Conservation (phyloP, 2,329 filamentous ascomycete species). For the Aureobasidium sp. region DNA sequence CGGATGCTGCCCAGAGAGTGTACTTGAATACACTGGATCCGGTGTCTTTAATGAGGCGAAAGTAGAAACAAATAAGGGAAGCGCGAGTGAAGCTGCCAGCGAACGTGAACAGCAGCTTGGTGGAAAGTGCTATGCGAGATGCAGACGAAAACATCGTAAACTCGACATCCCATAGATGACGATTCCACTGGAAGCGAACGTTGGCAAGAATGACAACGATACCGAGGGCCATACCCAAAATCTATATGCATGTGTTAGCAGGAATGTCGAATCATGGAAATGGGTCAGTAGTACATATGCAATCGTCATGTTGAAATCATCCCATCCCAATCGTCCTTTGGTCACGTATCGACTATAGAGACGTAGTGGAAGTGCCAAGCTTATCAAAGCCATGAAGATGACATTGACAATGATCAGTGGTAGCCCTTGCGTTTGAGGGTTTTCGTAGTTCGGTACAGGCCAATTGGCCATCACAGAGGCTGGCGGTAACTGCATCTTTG, state of each 20-base stretch:
- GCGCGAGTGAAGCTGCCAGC: slow-evolving; percentile 49
- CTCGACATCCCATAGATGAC: slow-evolving; percentile 49
- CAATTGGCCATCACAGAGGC: slow-evolving; percentile 38
- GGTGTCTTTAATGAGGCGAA: slow-evolving; percentile 47
- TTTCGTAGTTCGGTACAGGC: slow-evolving; percentile 45
- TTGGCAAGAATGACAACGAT: slow-evolving; percentile 47
- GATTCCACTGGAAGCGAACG: slow-evolving; percentile 44
- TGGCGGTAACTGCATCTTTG: slow-evolving; percentile 28
- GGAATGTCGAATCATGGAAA: not conserved
- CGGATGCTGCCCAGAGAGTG: slow-evolving; percentile 43
- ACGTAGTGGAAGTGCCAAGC: slow-evolving; percentile 40
- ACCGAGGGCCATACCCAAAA: slow-evolving; percentile 36
- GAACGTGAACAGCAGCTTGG: slow-evolving; percentile 47
- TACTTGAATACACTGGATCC: slow-evolving; percentile 42
- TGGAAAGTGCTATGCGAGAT: slow-evolving; percentile 44
- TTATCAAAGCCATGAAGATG: slow-evolving; percentile 42
- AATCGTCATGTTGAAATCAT: slow-evolving; percentile 46
- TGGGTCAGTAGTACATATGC: slow-evolving; percentile 36
- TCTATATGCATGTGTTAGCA: slow-evolving; percentile 3
- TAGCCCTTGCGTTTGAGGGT: slow-evolving; percentile 45
- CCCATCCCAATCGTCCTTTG: slow-evolving; percentile 48
- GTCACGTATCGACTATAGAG: slow-evolving; percentile 45
- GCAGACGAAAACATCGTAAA: slow-evolving; percentile 30
- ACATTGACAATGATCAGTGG: slow-evolving; percentile 44
- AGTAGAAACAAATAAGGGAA: slow-evolving; percentile 52